phyloP scores from a whole-genome alignment of 139 green algal genomes.

The Chlorella ohadii region DNA sequence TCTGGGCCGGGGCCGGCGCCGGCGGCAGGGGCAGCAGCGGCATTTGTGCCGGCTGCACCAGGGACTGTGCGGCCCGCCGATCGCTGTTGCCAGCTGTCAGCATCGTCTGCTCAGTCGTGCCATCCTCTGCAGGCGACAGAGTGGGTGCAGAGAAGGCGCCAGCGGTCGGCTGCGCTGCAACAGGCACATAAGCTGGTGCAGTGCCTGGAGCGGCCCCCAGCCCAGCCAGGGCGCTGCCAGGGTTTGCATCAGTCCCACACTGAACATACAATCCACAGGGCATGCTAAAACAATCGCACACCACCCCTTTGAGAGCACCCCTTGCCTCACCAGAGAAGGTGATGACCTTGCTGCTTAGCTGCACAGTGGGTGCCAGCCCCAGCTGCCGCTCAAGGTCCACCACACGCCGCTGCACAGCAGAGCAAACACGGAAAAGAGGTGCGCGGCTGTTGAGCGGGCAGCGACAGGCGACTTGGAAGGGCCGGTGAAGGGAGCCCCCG shows the following conservation, averaged over 20 bases:
- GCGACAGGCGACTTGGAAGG: too few species aligned
- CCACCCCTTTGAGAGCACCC: too few species aligned
- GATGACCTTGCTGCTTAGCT: background rate
- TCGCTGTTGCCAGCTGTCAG: background rate
- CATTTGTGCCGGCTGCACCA: background rate
- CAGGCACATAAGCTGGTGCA: too few species aligned
- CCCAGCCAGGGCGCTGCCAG: too few species aligned
- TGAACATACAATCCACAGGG: too few species aligned
- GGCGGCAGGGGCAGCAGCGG: background rate
- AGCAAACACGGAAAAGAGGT: too few species aligned
- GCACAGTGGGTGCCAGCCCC: conserved; percentile 15
- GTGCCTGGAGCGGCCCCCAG: too few species aligned
- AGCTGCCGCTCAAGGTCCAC: conserved; percentile 29
- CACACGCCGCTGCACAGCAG: conserved; percentile 15
- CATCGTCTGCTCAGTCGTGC: conserved; percentile 7
- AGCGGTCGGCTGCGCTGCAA: too few species aligned
- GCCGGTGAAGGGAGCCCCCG: too few species aligned
- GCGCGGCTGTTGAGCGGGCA: too few species aligned
- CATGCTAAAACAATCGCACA: too few species aligned
- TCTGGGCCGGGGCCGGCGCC: background rate
- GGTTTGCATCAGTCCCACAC: too few species aligned
- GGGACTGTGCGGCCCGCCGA: background rate
- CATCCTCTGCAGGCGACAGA: background rate
- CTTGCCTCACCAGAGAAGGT: conserved; percentile 10
- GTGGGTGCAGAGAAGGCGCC: background rate